Evolutionary conservation across 495 filamentous ascomycete species (phyloP).

Genomic region (Terfezia boudieri): DNA sequence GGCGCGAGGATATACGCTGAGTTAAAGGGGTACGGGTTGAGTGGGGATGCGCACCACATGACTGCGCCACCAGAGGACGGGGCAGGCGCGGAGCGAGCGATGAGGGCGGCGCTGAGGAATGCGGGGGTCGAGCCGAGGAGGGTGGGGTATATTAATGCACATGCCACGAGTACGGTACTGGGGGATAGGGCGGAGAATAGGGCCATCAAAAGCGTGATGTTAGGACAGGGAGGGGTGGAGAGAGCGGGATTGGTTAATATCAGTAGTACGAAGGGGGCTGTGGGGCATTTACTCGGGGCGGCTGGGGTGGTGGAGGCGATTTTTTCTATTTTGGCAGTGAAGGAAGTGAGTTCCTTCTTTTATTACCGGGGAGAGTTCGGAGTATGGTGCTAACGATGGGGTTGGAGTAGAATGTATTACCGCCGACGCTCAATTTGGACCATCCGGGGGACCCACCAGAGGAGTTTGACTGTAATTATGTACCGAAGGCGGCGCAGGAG

Average conservation of each 20-base stretch:
- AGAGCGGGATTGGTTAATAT: slow-evolving; percentile 49
- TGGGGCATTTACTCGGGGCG: slow-evolving; percentile 80
- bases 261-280: slow-evolving; percentile 81
- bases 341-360: slow-evolving; percentile 35
- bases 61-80: slow-evolving; percentile 72
- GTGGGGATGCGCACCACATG: slow-evolving; percentile 76
- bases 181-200: slow-evolving; percentile 75
- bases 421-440: slow-evolving; percentile 69
- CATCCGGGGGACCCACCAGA: slow-evolving; percentile 24
- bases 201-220: slow-evolving; percentile 58
- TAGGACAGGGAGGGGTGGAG: slow-evolving; percentile 43
- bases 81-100: slow-evolving; percentile 55
- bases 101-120: slow-evolving; percentile 61
- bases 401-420: slow-evolving; percentile 41
- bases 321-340: slow-evolving; percentile 57
- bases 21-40: slow-evolving; percentile 66
- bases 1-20: slow-evolving; percentile 76
- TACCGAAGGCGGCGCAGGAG: slow-evolving; percentile 46
- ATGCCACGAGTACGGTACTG: slow-evolving; percentile 67
- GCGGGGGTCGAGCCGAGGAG: slow-evolving; percentile 41
- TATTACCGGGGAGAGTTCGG: background rate
- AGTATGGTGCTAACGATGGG: background rate
- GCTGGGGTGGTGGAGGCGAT: slow-evolving; percentile 75
- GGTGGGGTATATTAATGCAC: slow-evolving; percentile 88
- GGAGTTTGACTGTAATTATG: slow-evolving; percentile 72